These are phyloP conservation scores for Lipomyces sp. DNA, from an alignment of 805 yeast genomes.

Conservation along the genomic window DNA sequence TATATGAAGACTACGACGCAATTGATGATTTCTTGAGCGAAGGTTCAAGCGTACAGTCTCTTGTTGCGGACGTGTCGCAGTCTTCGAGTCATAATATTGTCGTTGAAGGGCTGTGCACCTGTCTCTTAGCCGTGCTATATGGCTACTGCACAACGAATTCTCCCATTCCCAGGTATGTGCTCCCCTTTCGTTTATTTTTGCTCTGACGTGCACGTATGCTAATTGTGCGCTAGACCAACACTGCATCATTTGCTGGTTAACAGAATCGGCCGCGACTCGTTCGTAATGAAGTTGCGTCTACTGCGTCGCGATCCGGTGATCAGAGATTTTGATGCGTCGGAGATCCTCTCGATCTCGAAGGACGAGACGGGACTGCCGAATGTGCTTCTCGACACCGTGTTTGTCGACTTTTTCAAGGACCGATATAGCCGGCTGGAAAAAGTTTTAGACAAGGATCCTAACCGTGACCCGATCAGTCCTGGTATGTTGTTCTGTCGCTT, in stretches of 20 bases:
- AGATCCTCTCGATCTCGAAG: constrained; percentile 49
- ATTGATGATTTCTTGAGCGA: constrained; percentile 74
- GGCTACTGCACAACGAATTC: constrained; percentile 69
- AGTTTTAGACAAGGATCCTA: constrained; percentile 72
- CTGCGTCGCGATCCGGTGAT: constrained; percentile 60
- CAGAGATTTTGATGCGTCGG: constrained; percentile 53
- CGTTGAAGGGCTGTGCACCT: constrained; percentile 68
- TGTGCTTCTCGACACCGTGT: constrained; percentile 65
- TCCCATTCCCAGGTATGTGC: constrained; percentile 38
- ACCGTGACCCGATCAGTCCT: constrained; percentile 54
- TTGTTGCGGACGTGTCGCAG: constrained; percentile 59
- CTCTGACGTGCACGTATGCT: constrained; percentile 15
- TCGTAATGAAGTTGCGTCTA: constrained; percentile 66
- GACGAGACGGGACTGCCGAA: constrained; percentile 87
- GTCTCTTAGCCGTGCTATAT: constrained; percentile 71
- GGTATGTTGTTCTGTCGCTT: constrained; percentile 20
- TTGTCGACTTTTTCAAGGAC: constrained; percentile 64
- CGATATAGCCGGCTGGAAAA: constrained; percentile 64
- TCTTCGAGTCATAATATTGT: constrained; percentile 49
- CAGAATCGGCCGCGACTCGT: constrained; percentile 78
- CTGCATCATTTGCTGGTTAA: constrained; percentile 61
- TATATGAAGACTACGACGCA: constrained; percentile 71
- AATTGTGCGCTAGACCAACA: constrained; percentile 55
- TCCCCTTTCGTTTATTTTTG: not conserved
- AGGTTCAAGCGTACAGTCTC: constrained; percentile 58